Evolutionary conservation across 75 land plant species (phyloP), one percentile per base, ranked within the genome.

Genomic region (Selaginella moellendorffii): DNA sequence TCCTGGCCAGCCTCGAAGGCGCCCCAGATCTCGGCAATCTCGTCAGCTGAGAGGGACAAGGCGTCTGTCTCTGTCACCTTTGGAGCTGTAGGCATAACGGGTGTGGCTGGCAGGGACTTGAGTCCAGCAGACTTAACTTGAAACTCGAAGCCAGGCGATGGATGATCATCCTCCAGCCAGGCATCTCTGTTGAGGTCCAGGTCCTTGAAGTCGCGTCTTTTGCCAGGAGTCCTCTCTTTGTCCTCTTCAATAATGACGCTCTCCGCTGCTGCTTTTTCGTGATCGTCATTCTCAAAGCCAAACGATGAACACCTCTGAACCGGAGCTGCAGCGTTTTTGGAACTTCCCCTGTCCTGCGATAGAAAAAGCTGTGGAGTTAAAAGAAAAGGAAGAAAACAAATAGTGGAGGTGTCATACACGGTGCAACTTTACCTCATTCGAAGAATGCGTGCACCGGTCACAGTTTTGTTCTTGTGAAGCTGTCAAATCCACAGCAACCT

Each of bases 11-110:
- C 59, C 19, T 56, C 59, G n/a, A 56, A 56, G 2, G 59, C 59
- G 2, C 24, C 24, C 59, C 59, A 56, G 2, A 56, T 56, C 24
- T 56, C 59, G 5, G 59, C 59, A 56, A 56, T 56, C 59, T 56
- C 59, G 5, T 56, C 59, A 2, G 59, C 23, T 19, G 59, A 56
- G 5, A 56, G 24, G n/a, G 19, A 21, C 24, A 56, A 8, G 2
- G 59, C 21, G 21, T 56, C 59, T n/a, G 25, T 56, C 8, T 56
- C 23, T 56, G 9, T 19, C 24, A 19, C 17, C 21, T 19, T 19
- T 8, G 59, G 24, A 21, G 17, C n/a, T 19, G 59, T 56, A 56
- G 59, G 59, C 59, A 56, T 56, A 19, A 56, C n/a, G 8, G 59
- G 59, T 2, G 59, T 56, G 21, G 25, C 21, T 19, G 59, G 59